Conservation (phyloP, 2,329 filamentous ascomycete genomes). For the Aspergillus transmontanensis region DNA sequence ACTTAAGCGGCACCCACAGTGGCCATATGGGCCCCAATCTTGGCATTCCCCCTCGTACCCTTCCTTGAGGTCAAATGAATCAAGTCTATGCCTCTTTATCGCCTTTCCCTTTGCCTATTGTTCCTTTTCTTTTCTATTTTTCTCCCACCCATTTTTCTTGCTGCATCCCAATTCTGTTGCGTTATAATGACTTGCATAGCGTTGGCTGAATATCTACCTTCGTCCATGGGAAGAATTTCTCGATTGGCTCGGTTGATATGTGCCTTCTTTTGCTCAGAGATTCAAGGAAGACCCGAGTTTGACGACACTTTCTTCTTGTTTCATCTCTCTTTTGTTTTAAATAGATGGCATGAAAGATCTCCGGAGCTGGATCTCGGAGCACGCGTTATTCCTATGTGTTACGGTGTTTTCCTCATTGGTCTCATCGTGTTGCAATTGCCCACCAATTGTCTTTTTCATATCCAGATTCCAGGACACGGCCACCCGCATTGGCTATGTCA, state of each 20-base stretch:
- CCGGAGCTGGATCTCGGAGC: slow-evolving; percentile 36
- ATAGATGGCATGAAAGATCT: slow-evolving; percentile 17
- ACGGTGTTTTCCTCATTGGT: slow-evolving; percentile 21
- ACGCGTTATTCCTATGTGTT: slow-evolving; percentile 16
- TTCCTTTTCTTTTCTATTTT: neutral
- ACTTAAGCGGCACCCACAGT: slow-evolving; percentile 33
- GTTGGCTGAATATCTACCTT: slow-evolving; percentile 39
- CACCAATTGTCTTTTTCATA: slow-evolving; percentile 99
- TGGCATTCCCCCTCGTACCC: slow-evolving; percentile 39
- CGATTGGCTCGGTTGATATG: slow-evolving; percentile 29
- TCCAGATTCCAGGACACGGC: slow-evolving; percentile 73
- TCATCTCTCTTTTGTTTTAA: slow-evolving; percentile 13
- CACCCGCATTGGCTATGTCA: slow-evolving; percentile 74
- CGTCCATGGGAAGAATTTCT: slow-evolving; percentile 33
- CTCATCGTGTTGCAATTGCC: slow-evolving; percentile 63
- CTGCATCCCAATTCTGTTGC: slow-evolving; percentile 8
- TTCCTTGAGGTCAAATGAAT: slow-evolving; percentile 30
- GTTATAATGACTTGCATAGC: slow-evolving; percentile 44
- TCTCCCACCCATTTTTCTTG: neutral
- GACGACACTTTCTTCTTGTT: neutral
- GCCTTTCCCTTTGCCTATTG: neutral
- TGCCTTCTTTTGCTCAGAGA: slow-evolving; percentile 7
- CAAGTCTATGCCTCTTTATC: slow-evolving; percentile 27
- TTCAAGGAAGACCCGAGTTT: neutral
- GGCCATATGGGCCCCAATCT: slow-evolving; percentile 34